These are phyloP conservation scores for Linanthus parryae DNA, from an alignment of 148 eudicot genomes.

Conservation along the genomic window DNA sequence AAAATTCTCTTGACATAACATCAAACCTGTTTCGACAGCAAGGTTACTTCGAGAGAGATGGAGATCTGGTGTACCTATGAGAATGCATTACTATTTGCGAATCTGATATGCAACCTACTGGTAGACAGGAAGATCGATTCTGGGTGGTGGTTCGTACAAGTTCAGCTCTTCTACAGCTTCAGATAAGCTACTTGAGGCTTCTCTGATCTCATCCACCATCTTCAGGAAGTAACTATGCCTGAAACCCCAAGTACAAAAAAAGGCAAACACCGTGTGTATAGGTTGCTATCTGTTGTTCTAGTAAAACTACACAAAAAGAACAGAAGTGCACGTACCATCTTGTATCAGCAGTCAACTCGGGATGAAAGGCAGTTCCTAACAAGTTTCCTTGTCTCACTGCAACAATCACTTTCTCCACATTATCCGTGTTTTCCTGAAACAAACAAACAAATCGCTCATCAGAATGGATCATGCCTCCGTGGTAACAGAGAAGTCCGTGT, in stretches of 20 bases:
- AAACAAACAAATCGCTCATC: background rate
- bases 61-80: too few species aligned
- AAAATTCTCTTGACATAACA: too few species aligned
- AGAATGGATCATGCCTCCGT: background rate
- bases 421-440: slow-evolving; percentile 34
- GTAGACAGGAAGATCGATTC: slow-evolving; percentile 57
- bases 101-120: too few species aligned
- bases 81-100: too few species aligned
- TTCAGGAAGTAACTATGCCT: slow-evolving; percentile 90
- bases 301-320: background rate
- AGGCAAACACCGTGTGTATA: background rate
- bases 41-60: too few species aligned
- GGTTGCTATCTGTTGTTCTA: too few species aligned
- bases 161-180: slow-evolving; percentile 23
- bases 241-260: slow-evolving; percentile 6
- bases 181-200: slow-evolving; percentile 37
- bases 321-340: slow-evolving; percentile 44
- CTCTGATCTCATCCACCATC: slow-evolving; percentile 49
- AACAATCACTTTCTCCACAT: slow-evolving; percentile 61
- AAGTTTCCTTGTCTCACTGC: slow-evolving; percentile 83
- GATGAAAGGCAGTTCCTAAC: slow-evolving; percentile 90
- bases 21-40: too few species aligned
- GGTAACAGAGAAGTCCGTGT: background rate
- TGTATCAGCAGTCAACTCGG: slow-evolving; percentile 80
- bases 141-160: slow-evolving; percentile 23